A percentile compares a stretch with the other conserved stretches of the same genome.
Conservation (phyloP, 441 rosid genomes). For the Capsella rubella region DNA sequence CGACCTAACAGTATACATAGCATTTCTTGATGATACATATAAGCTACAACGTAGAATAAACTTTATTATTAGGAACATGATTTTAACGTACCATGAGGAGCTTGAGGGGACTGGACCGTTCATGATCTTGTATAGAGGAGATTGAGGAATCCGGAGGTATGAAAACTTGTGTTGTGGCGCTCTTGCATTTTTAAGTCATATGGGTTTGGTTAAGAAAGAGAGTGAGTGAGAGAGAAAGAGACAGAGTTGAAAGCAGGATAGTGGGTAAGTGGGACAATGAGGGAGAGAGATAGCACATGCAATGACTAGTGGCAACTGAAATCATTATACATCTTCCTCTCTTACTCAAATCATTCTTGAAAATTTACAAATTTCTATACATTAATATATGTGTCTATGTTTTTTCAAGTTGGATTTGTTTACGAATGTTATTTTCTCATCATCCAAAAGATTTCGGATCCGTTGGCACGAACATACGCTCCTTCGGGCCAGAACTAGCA, state of each 20-base stretch:
- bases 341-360: slow-evolving; percentile 12
- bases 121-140: slow-evolving; percentile 41
- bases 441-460: not conserved
- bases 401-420: slow-evolving; percentile 3
- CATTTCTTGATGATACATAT: not conserved
- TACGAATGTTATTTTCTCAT: not conserved
- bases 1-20: slow-evolving; percentile 47
- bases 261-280: slow-evolving; percentile 56
- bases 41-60: not conserved
- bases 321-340: slow-evolving; percentile 40
- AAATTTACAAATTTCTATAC: not conserved
- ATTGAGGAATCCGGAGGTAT: slow-evolving; percentile 16
- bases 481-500: not conserved
- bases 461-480: not conserved
- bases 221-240: not conserved
- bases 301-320: slow-evolving; percentile 59
- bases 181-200: slow-evolving; percentile 8
- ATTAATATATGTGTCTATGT: not conserved
- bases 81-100: slow-evolving; percentile 62
- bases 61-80: not conserved
- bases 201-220: slow-evolving; percentile 11
- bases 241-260: slow-evolving; percentile 48
- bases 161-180: not conserved
- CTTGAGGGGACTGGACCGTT: slow-evolving; percentile 53
- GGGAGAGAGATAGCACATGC: slow-evolving; percentile 69